Conservation (phyloP, 495 filamentous ascomycete genomes). For the Podospora pseudoanserina region DNA sequence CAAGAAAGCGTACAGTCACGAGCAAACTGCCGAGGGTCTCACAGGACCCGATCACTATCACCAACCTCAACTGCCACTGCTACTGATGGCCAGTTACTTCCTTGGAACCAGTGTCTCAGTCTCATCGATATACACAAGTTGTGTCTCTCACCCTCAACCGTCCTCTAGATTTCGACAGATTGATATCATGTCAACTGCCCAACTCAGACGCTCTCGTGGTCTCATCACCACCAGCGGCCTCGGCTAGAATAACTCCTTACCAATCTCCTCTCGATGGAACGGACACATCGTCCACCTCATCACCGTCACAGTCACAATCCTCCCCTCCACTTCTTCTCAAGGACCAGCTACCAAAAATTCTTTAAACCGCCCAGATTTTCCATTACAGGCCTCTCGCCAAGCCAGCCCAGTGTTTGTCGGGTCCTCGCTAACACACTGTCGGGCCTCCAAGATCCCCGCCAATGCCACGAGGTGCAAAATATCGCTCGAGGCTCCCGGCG, state of each 20-base stretch:
- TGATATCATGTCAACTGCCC: neutral
- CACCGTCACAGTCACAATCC: neutral
- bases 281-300: neutral
- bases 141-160: too few relatives aligned
- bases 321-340: neutral
- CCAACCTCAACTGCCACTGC: neutral
- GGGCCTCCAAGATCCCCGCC: neutral
- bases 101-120: too few relatives aligned
- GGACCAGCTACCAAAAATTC: neutral
- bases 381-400: conserved; percentile 2
- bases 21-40: neutral
- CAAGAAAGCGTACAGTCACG: neutral
- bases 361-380: neutral
- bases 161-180: neutral
- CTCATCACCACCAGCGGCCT: neutral
- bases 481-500: neutral
- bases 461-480: neutral
- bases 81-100: neutral
- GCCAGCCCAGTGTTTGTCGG: neutral
- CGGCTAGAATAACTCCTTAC: neutral
- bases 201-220: neutral
- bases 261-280: neutral
- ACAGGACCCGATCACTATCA: too few relatives aligned
- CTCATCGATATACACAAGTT: too few relatives aligned
- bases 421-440: conserved; percentile 7